Evolutionary conservation across 352 stramenopile genomes (phyloP).

Genomic region (Globisporangium emineosum): DNA sequence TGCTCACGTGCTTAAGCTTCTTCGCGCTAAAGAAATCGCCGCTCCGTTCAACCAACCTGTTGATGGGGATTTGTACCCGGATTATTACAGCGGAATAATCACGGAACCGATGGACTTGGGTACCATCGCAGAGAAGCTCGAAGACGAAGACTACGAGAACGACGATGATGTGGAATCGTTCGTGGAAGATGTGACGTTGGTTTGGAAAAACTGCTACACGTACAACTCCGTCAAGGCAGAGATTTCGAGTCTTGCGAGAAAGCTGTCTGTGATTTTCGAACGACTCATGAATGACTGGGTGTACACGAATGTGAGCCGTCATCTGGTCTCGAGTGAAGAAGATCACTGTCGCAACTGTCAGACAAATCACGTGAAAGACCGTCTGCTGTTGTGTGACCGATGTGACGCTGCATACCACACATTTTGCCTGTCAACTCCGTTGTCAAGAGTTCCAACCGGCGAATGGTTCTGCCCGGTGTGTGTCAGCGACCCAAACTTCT

Average conservation of each 20-base stretch:
- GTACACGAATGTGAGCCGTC: constrained; percentile 47
- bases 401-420: constrained; percentile 85
- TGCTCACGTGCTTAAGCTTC: constrained; percentile 67
- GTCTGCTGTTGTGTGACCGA: constrained; percentile 69
- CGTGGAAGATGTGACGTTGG: constrained; percentile 73
- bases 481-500: constrained; percentile 48
- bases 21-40: constrained; percentile 77
- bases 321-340: constrained; percentile 65
- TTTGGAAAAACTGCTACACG: constrained; percentile 86
- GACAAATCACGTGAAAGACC: constrained; percentile 64
- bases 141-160: constrained; percentile 84
- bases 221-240: constrained; percentile 84
- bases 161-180: constrained; percentile 79
- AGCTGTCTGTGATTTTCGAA: constrained; percentile 75
- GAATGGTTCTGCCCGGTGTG: constrained; percentile 83
- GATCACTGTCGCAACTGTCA: constrained; percentile 77
- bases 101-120: constrained; percentile 78
- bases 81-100: constrained; percentile 79
- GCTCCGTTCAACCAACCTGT: constrained; percentile 82
- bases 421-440: constrained; percentile 66
- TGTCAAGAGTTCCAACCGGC: constrained; percentile 47
- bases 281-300: constrained; percentile 82
- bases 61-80: constrained; percentile 77
- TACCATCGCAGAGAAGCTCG: constrained; percentile 80
- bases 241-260: constrained; percentile 73